These are phyloP conservation scores for Carnegiea gigantea DNA, from an alignment of 179 eudicot genomes.

Conservation along the genomic window DNA sequence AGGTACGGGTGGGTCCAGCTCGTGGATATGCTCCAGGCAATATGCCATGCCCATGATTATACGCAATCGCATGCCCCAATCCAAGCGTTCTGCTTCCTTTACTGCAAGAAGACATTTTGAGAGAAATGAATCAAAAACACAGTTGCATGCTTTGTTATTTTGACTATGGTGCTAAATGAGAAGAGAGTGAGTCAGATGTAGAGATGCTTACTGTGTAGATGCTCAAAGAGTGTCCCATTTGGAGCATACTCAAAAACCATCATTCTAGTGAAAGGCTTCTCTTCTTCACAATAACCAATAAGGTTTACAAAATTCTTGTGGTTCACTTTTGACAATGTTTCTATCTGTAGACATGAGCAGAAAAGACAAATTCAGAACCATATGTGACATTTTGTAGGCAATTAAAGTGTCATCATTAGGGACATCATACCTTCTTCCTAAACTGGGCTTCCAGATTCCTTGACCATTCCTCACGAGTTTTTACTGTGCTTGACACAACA, in stretches of 20 bases:
- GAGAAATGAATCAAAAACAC: conserved; percentile 3
- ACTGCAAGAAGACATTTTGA: conserved; percentile 31
- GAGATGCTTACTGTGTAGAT: conserved; percentile 69
- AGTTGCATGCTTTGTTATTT: background rate
- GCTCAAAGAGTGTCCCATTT: conserved; percentile 86
- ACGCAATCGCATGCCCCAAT: conserved; percentile 57
- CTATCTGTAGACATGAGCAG: conserved; percentile 27
- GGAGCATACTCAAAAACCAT: conserved; percentile 59
- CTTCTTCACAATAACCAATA: conserved; percentile 46
- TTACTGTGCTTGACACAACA: conserved; percentile 58
- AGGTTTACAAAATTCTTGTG: conserved; percentile 53
- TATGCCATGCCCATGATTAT: conserved; percentile 55
- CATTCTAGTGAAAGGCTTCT: conserved; percentile 48
- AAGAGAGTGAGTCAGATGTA: background rate
- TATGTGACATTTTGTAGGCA: background rate
- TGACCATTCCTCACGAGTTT: conserved; percentile 70
- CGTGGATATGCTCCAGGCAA: conserved; percentile 59
- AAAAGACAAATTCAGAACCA: background rate
- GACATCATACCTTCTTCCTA: conserved; percentile 63
- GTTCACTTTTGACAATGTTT: conserved; percentile 38
- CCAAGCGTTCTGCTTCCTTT: conserved; percentile 58
- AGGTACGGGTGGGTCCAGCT: conserved; percentile 45
- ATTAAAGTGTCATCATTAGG: background rate
- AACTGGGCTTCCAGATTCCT: conserved; percentile 58
- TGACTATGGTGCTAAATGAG: background rate